phyloP scores from a whole-genome alignment of 78 protist species.

The Cavenderia fasciculata region DNA sequence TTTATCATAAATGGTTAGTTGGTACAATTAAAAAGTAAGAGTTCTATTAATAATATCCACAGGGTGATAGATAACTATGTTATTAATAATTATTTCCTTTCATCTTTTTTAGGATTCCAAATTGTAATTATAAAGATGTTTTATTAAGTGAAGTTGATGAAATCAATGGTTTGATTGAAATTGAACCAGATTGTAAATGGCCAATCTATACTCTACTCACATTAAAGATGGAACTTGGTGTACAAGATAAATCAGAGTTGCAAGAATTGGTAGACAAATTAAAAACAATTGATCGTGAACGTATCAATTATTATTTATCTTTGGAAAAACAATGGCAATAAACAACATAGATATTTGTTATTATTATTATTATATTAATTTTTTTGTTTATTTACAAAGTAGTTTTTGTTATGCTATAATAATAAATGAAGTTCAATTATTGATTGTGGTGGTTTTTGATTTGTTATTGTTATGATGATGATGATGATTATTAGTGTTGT shows the following conservation, averaged over 20 bases:
- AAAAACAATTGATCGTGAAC: constrained; percentile 44
- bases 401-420: too few species aligned
- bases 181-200: constrained; percentile 86
- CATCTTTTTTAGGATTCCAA: constrained; percentile 17
- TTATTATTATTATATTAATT: too few species aligned
- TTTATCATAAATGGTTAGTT: constrained; percentile 91
- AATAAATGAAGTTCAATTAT: too few species aligned
- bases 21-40: constrained; percentile 64
- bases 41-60: background rate
- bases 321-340: too few species aligned
- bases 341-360: too few species aligned
- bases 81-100: background rate
- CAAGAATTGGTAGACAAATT: background rate
- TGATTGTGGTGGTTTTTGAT: too few species aligned
- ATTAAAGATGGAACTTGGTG: constrained; percentile 51
- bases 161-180: constrained; percentile 48
- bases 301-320: constrained; percentile 36
- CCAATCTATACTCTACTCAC: constrained; percentile 38
- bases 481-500: too few species aligned
- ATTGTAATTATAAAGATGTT: constrained; percentile 30
- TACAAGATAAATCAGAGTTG: constrained; percentile 8
- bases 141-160: constrained; percentile 48
- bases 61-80: background rate
- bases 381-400: too few species aligned
- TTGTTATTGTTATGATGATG: too few species aligned